These are phyloP conservation scores for Turnera subulata DNA, from an alignment of 345 rosid genomes.

Conservation along the genomic window DNA sequence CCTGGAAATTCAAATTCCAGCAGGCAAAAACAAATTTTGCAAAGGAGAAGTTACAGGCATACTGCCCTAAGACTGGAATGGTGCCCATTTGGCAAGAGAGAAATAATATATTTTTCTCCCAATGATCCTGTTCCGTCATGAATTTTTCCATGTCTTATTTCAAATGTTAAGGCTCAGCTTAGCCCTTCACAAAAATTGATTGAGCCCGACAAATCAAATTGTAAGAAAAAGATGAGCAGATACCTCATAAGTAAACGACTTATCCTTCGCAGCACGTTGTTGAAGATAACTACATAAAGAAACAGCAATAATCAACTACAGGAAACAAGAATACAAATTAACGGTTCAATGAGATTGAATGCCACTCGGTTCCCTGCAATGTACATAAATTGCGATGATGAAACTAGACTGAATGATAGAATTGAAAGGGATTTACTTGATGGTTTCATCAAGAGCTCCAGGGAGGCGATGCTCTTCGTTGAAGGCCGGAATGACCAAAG, in stretches of 20 bases:
- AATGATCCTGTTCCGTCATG: no score
- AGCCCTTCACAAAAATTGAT: no score
- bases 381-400: constrained; percentile 1
- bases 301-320: constrained; percentile 5
- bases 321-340: not conserved
- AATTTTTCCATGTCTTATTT: no score
- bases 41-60: no score
- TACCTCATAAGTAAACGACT: constrained; percentile 91
- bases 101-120: no score
- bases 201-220: not conserved
- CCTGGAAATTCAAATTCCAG: no score
- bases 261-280: constrained; percentile 69
- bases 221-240: not conserved
- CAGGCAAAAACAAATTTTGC: no score
- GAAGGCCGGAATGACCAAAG: constrained; percentile 82
- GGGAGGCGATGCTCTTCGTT: constrained; percentile 95
- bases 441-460: constrained; percentile 77
- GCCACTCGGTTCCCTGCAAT: not conserved
- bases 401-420: not conserved
- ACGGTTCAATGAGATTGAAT: not conserved
- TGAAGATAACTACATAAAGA: constrained; percentile 68
- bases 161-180: no score
- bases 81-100: no score
- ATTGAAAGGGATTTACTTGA: constrained; percentile 41
- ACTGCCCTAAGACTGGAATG: no score